A percentile compares a stretch with the other conserved stretches of the same genome.
phyloP scores from a whole-genome alignment of 805 yeast species.

The Saccharomycopsis babjevae region DNA sequence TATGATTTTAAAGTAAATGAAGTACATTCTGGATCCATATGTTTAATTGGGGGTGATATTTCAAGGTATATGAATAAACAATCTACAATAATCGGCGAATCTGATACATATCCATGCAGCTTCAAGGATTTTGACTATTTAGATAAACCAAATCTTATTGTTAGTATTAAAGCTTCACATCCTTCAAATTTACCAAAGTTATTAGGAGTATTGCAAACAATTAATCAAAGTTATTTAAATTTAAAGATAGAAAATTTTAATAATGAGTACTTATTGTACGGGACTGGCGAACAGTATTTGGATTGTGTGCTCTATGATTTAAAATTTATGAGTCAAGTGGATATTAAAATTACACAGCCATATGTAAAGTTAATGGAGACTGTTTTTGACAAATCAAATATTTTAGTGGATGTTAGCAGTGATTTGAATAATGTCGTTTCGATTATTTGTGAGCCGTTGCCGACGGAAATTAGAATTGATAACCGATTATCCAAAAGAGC shows the following conservation, averaged over 20 bases:
- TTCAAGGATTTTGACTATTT: slow-evolving; percentile 36
- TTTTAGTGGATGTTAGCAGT: neutral
- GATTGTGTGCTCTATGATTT: slow-evolving; percentile 78
- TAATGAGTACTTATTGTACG: slow-evolving; percentile 74
- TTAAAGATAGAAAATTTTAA: slow-evolving; percentile 69
- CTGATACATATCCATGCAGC: slow-evolving; percentile 22
- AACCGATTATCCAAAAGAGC: neutral
- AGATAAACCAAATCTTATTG: slow-evolving; percentile 54
- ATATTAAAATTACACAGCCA: slow-evolving; percentile 79
- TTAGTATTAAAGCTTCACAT: slow-evolving; percentile 71
- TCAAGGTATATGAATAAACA: slow-evolving; percentile 45
- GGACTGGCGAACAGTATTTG: slow-evolving; percentile 79
- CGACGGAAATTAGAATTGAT: neutral
- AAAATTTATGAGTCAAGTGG: slow-evolving; percentile 49
- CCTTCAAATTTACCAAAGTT: slow-evolving; percentile 74
- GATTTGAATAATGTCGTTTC: neutral
- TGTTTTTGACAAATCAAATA: slow-evolving; percentile 43
- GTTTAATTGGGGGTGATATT: slow-evolving; percentile 49
- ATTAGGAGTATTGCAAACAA: slow-evolving; percentile 54
- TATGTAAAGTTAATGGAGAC: slow-evolving; percentile 74
- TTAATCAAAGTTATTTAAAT: slow-evolving; percentile 52
- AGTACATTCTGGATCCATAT: slow-evolving; percentile 59
- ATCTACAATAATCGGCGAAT: slow-evolving; percentile 42
- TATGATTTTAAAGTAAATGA: slow-evolving; percentile 46
- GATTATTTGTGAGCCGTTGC: slow-evolving; percentile 59